Evolutionary conservation across 768 basidiomycete species (phyloP), one percentile per base, ranked within the genome.

Genomic region (Serendipita sp.): DNA sequence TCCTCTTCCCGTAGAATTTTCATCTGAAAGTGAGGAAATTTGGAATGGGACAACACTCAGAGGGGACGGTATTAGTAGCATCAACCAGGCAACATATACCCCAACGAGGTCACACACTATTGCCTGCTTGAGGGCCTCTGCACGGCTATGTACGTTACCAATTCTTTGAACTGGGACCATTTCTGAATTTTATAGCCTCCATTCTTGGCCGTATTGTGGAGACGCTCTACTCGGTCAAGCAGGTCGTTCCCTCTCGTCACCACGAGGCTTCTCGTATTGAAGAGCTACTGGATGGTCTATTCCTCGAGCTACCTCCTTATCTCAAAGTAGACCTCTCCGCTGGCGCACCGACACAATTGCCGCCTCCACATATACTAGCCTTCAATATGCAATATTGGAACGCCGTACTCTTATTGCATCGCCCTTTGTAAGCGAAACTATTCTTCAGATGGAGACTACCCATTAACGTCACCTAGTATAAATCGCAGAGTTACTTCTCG

Each of bases 351-450:
- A 60, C 73, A 18, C 71, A 73, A 15, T 71, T 76, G 18, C 85
- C 86, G 7, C 79, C 84, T 3, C 85, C 88, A 1, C 82, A 85
- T 63, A 78, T 89, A 30, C 72, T 89, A 35, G 78, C 82, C 53
- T 74, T 90, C 46, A 86, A 91, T 68, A 78, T 88, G 65, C 79
- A 86, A 67, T 90, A 91, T 71, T 88, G 86, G 82, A 83, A 81
- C 4, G 79, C 86, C 16, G 84, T 90, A 3, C 76, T 91, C 11
- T 75, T 91, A 44, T 77, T 90, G 45, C 81, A 90, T 72, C 80
- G 89, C 63, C 87, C 86, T 15, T 91, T 89, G 88, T 89, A 73
- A 78, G 88, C 58, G 18, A 7, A 2, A 28, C 15, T 51, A 44
- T 44, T 67, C 8, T 30, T 65, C 53, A 15, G n/a, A 4, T 51